Percentiles rank a stretch among this genome's conserved stretches.
These are phyloP conservation scores for Monosporascus sp. DNA, from an alignment of 2,329 filamentous ascomycete species.

Conservation along the genomic window DNA sequence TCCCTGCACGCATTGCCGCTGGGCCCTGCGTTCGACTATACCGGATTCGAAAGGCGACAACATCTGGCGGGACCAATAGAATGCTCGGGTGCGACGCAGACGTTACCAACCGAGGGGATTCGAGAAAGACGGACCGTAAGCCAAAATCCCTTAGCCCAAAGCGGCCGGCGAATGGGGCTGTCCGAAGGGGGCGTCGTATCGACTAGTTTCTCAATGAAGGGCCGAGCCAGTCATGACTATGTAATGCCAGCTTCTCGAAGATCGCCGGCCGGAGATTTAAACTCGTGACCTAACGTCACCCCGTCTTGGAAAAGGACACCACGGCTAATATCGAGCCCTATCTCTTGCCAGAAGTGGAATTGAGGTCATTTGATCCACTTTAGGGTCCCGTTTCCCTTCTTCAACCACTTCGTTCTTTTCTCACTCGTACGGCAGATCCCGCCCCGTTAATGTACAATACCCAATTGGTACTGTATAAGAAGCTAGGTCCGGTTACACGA, in stretches of 20 bases:
- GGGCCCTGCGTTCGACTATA: conserved; percentile 15
- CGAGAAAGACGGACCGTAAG: conserved; percentile 12
- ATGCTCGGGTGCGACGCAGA: conserved; percentile 9
- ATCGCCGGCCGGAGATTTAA: too few relatives aligned
- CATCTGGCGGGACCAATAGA: conserved; percentile 20
- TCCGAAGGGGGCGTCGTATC: neutral
- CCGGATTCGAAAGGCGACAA: conserved; percentile 16
- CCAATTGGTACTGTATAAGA: too few relatives aligned
- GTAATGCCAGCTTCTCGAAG: too few relatives aligned
- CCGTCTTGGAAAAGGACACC: neutral
- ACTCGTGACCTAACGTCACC: too few relatives aligned
- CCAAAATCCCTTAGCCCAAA: conserved; percentile 11
- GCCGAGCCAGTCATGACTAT: too few relatives aligned
- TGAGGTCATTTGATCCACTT: too few relatives aligned
- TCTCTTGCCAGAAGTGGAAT: neutral
- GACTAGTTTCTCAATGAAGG: too few relatives aligned
- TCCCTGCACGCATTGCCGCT: conserved; percentile 23
- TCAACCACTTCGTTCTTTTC: too few relatives aligned
- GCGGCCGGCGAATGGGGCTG: conserved; percentile 2
- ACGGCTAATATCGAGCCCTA: neutral
- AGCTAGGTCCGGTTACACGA: too few relatives aligned
- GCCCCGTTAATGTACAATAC: too few relatives aligned
- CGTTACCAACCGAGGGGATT: conserved; percentile 21
- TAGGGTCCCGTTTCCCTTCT: too few relatives aligned
- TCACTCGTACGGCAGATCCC: too few relatives aligned